These are phyloP conservation scores for Rehmannia glutinosa DNA, from an alignment of 257 asterid genomes.

Conservation along the genomic window DNA sequence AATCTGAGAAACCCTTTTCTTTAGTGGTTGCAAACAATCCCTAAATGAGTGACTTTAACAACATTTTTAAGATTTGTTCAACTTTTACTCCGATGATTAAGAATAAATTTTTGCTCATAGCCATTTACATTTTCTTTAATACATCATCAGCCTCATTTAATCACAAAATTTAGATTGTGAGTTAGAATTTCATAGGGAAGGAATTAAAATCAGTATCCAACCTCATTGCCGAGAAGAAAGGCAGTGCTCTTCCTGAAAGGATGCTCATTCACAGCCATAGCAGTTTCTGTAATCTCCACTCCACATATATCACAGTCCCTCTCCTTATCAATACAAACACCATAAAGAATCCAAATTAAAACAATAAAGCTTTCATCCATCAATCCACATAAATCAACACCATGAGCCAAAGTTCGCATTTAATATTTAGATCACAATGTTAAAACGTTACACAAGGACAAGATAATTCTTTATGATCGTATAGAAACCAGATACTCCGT, in stretches of 20 bases:
- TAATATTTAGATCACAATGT: neutral
- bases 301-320: conserved; percentile 92
- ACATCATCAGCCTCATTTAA: too few relatives aligned
- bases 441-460: neutral
- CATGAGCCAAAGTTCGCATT: neutral
- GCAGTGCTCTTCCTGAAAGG: conserved; percentile 93
- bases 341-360: conserved; percentile 14
- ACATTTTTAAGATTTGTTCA: too few relatives aligned
- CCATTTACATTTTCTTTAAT: too few relatives aligned
- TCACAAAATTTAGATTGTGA: too few relatives aligned
- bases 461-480: neutral
- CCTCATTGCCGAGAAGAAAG: conserved; percentile 98
- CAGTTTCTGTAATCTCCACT: conserved; percentile 84
- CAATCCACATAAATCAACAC: neutral
- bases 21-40: too few relatives aligned
- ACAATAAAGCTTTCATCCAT: neutral
- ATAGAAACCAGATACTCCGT: too few relatives aligned
- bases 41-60: too few relatives aligned
- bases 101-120: too few relatives aligned
- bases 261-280: conserved; percentile 69
- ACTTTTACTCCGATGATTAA: too few relatives aligned
- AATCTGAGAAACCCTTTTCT: too few relatives aligned
- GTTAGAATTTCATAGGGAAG: neutral
- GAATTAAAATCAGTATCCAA: conserved; percentile 15
- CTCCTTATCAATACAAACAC: conserved; percentile 45